A percentile compares a stretch with the other conserved stretches of the same genome.
Evolutionary conservation across 2,329 filamentous ascomycete species (phyloP).

Genomic region (Exophiala sideris): DNA sequence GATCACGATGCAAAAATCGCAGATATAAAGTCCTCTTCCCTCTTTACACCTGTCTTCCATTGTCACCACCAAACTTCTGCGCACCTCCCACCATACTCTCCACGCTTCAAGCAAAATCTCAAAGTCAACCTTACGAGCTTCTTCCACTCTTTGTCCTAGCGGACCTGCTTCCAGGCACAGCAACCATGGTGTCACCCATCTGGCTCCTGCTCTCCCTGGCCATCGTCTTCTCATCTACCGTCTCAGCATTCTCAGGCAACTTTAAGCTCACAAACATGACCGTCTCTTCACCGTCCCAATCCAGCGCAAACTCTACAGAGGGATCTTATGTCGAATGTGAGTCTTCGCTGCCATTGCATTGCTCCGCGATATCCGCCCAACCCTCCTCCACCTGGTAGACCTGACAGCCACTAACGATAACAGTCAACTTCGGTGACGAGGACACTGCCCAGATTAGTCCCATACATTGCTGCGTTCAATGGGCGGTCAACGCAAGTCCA

Average conservation of each 20-base stretch:
- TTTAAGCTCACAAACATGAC: conserved; percentile 24
- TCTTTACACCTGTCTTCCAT: no score
- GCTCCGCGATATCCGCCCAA: no score
- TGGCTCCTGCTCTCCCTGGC: conserved; percentile 1
- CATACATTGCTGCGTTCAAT: conserved; percentile 23
- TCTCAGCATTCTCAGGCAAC: conserved; percentile 22
- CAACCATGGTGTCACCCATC: conserved; percentile 5
- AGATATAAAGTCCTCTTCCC: no score
- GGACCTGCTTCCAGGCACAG: neutral
- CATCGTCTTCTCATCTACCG: conserved; percentile 4
- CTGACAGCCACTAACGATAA: neutral
- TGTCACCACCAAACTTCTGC: no score
- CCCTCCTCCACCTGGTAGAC: neutral
- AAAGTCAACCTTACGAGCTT: no score
- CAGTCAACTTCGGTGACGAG: conserved; percentile 27
- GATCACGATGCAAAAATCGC: no score
- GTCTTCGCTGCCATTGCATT: neutral
- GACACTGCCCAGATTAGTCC: conserved; percentile 22
- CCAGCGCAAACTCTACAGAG: conserved; percentile 19
- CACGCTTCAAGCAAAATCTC: no score
- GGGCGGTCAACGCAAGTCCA: conserved; percentile 21
- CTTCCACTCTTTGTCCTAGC: no score
- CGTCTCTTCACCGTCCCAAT: conserved; percentile 24
- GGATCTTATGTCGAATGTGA: conserved; percentile 22
- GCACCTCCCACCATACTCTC: no score